Evolutionary conservation across 352 stramenopile species (phyloP).

Genomic region (Thalassiosira ordinaria): DNA sequence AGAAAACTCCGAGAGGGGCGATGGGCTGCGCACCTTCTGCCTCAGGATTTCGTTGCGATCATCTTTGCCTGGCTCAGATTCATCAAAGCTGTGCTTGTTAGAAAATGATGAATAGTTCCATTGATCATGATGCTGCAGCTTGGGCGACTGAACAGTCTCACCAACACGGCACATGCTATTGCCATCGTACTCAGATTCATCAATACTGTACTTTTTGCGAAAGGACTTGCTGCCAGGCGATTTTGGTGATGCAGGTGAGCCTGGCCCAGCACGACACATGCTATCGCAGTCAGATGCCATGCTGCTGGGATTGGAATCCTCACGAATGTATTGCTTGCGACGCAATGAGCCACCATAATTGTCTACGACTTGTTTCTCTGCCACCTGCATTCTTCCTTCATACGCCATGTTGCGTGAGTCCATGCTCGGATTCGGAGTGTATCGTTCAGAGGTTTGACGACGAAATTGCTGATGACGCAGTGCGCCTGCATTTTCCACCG

Average conservation of each 20-base stretch:
- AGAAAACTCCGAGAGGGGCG: slow-evolving; percentile 11
- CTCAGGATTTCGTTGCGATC: neutral
- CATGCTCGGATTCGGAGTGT: neutral
- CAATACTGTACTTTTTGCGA: neutral
- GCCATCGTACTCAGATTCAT: slow-evolving; percentile 27
- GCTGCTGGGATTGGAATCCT: neutral
- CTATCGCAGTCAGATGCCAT: neutral
- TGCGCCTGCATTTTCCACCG: neutral
- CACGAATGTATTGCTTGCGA: neutral
- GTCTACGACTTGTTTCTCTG: too few relatives aligned
- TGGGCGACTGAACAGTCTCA: neutral
- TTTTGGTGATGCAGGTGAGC: too few relatives aligned
- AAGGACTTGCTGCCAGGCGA: neutral
- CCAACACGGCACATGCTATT: slow-evolving; percentile 23
- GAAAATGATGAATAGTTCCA: neutral
- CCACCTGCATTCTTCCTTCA: too few relatives aligned
- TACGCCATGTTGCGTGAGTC: slow-evolving; percentile 5
- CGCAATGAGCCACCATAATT: too few relatives aligned
- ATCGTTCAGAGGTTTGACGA: neutral
- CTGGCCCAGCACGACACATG: too few relatives aligned
- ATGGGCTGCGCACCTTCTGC: slow-evolving; percentile 4
- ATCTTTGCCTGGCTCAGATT: neutral
- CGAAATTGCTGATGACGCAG: neutral
- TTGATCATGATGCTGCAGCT: neutral
- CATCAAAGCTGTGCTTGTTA: neutral